Percentiles rank a stretch among this genome's conserved stretches.
Evolutionary conservation across 1,139 yeast species (phyloP).

Genomic region (Blastobotrys persicus): DNA sequence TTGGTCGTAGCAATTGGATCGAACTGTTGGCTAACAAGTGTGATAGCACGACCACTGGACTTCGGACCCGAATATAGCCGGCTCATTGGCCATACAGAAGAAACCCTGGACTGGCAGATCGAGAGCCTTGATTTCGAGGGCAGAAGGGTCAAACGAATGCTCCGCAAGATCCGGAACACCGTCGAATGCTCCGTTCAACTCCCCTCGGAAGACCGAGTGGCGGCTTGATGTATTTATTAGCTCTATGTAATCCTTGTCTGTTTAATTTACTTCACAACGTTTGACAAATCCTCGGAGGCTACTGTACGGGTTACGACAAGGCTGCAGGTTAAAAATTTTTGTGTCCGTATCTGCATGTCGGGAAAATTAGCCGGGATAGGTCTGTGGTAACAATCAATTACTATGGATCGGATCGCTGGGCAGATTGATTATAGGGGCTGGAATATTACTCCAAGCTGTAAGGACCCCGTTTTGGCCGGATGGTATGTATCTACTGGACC

Average conservation of each 20-base stretch:
- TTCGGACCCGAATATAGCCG: conserved; percentile 11
- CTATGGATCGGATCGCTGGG: too few relatives aligned
- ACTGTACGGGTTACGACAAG: neutral
- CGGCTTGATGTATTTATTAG: too few relatives aligned
- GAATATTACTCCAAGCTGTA: too few relatives aligned
- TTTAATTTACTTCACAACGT: neutral
- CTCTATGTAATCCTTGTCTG: neutral
- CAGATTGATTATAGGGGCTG: too few relatives aligned
- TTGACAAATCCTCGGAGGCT: neutral
- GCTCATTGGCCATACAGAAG: conserved; percentile 18
- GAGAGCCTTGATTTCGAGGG: conserved; percentile 49
- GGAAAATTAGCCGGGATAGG: too few relatives aligned
- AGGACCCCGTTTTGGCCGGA: too few relatives aligned
- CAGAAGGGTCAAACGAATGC: conserved; percentile 30
- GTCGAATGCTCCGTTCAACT: neutral
- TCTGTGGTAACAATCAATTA: too few relatives aligned
- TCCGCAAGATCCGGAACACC: conserved; percentile 9
- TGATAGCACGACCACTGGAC: conserved; percentile 4
- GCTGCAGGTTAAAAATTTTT: neutral
- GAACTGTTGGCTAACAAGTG: neutral
- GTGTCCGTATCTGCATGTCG: too few relatives aligned
- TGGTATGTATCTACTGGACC: too few relatives aligned
- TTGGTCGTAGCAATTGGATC: neutral
- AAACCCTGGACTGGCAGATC: conserved; percentile 39
- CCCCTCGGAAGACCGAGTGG: too few relatives aligned